phyloP scores from a whole-genome alignment of 164 flowering plant genomes.

The Stephania cephalantha region DNA sequence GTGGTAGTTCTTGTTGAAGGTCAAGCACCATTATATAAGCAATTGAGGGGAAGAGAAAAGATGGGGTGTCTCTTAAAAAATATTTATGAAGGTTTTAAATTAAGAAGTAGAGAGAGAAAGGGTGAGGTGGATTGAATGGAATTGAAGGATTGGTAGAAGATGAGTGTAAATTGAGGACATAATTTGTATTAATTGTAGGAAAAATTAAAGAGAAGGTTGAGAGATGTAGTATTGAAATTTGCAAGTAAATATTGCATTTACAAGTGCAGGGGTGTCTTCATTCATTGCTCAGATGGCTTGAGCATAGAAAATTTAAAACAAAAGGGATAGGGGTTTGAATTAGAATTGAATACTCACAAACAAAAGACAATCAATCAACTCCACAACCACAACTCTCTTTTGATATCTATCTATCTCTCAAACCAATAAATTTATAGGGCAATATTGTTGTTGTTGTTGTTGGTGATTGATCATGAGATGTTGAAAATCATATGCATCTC shows the following conservation, averaged over 20 bases:
- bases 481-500: neutral
- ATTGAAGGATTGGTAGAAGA: slow-evolving; percentile 55
- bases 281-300: slow-evolving; percentile 34
- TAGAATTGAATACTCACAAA: neutral
- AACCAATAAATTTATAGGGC: neutral
- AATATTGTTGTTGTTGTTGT: neutral
- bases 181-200: slow-evolving; percentile 61
- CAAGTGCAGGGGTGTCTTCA: slow-evolving; percentile 38
- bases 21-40: slow-evolving; percentile 47
- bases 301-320: neutral
- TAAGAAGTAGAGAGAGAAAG: slow-evolving; percentile 5
- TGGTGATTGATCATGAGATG: neutral
- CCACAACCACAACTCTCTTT: neutral
- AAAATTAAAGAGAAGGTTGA: slow-evolving; percentile 12
- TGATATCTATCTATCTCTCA: neutral
- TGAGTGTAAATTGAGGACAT: slow-evolving; percentile 49
- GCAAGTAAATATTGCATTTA: slow-evolving; percentile 54
- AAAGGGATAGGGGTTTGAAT: neutral
- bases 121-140: slow-evolving; percentile 36
- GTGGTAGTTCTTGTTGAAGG: slow-evolving; percentile 24
- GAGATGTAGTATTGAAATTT: slow-evolving; percentile 17
- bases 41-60: slow-evolving; percentile 32
- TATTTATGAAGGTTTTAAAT: slow-evolving; percentile 19
- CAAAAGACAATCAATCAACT: neutral
- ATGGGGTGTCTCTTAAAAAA: slow-evolving; percentile 37